Evolutionary conservation across 2,329 filamentous ascomycete species (phyloP).

Genomic region (Coniochaeta ligniaria): DNA sequence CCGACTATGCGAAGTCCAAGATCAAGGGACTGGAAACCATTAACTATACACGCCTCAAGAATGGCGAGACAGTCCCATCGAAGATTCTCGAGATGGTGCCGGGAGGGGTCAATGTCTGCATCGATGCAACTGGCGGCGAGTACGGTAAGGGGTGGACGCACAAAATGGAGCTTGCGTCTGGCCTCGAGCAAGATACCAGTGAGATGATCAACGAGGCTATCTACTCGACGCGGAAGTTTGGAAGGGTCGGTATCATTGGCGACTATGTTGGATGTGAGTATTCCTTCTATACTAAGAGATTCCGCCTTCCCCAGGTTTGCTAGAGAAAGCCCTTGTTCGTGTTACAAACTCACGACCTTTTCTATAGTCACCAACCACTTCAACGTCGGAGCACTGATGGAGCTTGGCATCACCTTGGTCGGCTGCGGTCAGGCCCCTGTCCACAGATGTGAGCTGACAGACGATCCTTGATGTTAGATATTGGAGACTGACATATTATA

Average conservation of each 20-base stretch:
- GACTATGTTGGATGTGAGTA: conserved; percentile 7
- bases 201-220: conserved; percentile 11
- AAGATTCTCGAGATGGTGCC: conserved; percentile 9
- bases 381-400: conserved; percentile 9
- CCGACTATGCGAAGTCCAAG: conserved; percentile 6
- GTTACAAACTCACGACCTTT: neutral
- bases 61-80: conserved; percentile 3
- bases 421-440: conserved; percentile 10
- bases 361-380: conserved; percentile 9
- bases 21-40: conserved; percentile 6
- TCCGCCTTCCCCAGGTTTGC: too few species aligned
- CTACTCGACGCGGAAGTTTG: conserved; percentile 7
- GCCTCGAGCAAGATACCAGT: conserved; percentile 9
- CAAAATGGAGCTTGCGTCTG: conserved; percentile 7
- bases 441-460: conserved; percentile 6
- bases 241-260: conserved; percentile 7
- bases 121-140: conserved; percentile 9
- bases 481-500: neutral
- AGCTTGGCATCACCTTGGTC: conserved; percentile 7
- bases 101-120: conserved; percentile 8
- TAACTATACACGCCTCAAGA: conserved; percentile 4
- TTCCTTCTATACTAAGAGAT: neutral
- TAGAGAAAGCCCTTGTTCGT: too few species aligned
- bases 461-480: neutral
- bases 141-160: conserved; percentile 6